Evolutionary conservation across 495 filamentous ascomycete genomes (phyloP), one percentile per base, ranked within the genome.

Genomic region (Xylaria venustula): DNA sequence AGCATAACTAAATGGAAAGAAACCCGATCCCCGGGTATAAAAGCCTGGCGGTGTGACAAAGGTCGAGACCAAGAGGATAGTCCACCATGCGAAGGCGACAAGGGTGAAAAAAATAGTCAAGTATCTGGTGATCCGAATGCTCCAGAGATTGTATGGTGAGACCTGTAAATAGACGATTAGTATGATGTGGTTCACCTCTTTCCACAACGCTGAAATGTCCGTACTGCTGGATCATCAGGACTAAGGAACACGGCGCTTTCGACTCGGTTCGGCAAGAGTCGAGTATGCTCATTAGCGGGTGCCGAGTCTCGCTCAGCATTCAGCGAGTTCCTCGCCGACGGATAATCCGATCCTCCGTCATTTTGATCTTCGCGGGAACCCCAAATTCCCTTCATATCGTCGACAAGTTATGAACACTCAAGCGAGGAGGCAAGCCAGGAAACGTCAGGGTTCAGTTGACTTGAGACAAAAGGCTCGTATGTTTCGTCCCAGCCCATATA

Each of bases 101-200:
- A 71, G 61, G 28, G 92, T 79, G 66, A 96, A 88, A 51, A 89
- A 54, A 58, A 93, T 81, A 3, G 89, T 90, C 40, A 92, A 67
- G 69, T 83, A 88, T 64, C 91, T 85, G 14, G 93, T 75, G 32
- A 88, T 80, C 28, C 94, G 87, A 37, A 98, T 89, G 61, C 85
- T 89, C 86, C 90, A 96, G 53, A 97, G 86, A 69, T 98, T 98
- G 77, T 97, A 96, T 0, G 94, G 94, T 1, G 94, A 92, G 30
- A 98, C 89, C 89, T 93, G 56, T 14, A n/a, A 36, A 17, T 37
- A 25, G n/a, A 23, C 23, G 44, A 32, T 67, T 36, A 71, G 49
- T 36, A 61, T 42, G 14, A 37, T 64, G 9, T 26, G 14, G 9
- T 22, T 15, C 32, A 51, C 1, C 23, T 3, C 28, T 30, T 28